Conservation (phyloP, 345 rosid genomes). For the Odontarrhena argentea region DNA sequence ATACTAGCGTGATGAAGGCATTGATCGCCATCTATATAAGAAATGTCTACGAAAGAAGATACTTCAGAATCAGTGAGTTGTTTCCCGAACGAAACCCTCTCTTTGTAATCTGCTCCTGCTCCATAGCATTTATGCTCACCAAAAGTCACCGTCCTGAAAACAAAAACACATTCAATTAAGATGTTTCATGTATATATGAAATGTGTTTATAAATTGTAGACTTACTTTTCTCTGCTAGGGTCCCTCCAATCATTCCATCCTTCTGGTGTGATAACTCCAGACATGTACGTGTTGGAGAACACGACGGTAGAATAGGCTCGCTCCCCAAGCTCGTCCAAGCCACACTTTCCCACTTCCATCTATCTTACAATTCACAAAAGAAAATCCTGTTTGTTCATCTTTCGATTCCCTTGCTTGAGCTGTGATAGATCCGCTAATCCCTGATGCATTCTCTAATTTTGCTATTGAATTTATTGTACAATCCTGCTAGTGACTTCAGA, state of each 20-base stretch:
- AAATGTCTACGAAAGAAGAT: slow-evolving; percentile 51
- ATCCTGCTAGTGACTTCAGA: slow-evolving; percentile 35
- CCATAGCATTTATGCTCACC: slow-evolving; percentile 73
- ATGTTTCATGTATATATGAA: neutral
- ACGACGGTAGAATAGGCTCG: slow-evolving; percentile 63
- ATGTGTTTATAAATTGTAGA: neutral
- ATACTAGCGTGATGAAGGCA: slow-evolving; percentile 53
- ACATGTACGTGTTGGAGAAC: slow-evolving; percentile 67
- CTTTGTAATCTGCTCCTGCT: slow-evolving; percentile 54
- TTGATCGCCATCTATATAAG: slow-evolving; percentile 67
- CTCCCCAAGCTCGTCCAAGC: slow-evolving; percentile 88
- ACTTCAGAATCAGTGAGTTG: slow-evolving; percentile 60
- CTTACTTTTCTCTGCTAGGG: slow-evolving; percentile 51
- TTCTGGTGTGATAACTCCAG: slow-evolving; percentile 52
- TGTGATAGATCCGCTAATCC: slow-evolving; percentile 52
- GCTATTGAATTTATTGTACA: slow-evolving; percentile 58
- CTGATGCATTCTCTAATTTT: slow-evolving; percentile 21
- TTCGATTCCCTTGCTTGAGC: slow-evolving; percentile 59
- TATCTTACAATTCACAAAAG: slow-evolving; percentile 64
- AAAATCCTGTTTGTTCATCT: slow-evolving; percentile 63
- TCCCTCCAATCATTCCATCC: slow-evolving; percentile 85
- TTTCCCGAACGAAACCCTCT: slow-evolving; percentile 53
- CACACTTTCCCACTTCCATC: slow-evolving; percentile 62
- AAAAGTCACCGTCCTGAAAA: slow-evolving; percentile 62
- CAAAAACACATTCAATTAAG: neutral